Conservation (phyloP, 768 basidiomycete species). For the Lactifluus hygrophoroides region DNA sequence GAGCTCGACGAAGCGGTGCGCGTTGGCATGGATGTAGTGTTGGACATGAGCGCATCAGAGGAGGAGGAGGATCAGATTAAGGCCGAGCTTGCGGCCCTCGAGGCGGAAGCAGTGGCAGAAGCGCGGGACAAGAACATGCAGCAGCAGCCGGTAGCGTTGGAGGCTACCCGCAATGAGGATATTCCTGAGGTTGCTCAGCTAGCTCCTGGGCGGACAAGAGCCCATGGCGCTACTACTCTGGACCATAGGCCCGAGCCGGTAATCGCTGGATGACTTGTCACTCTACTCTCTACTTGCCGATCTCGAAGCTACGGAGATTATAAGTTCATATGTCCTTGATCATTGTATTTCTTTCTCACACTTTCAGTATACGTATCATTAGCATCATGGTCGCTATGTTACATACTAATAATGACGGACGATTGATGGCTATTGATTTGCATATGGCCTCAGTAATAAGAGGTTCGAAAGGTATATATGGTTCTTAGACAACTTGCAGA, state of each 20-base stretch:
- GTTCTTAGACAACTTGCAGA: too few relatives aligned
- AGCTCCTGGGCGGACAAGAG: not conserved
- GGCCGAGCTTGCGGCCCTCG: constrained; percentile 54
- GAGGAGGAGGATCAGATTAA: constrained; percentile 51
- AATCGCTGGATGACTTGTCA: not conserved
- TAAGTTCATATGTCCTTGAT: not conserved
- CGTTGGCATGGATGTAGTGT: constrained; percentile 47
- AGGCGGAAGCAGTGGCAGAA: constrained; percentile 34
- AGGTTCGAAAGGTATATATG: too few relatives aligned
- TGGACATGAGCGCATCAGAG: constrained; percentile 35
- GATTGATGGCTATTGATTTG: too few relatives aligned
- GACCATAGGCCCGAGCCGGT: not conserved
- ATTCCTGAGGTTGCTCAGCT: not conserved
- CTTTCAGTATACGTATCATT: not conserved
- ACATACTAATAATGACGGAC: not conserved
- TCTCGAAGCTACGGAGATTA: not conserved
- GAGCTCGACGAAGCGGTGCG: constrained; percentile 77
- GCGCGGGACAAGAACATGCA: constrained; percentile 5
- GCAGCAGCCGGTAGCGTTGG: not conserved
- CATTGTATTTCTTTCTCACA: not conserved
- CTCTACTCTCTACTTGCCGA: not conserved
- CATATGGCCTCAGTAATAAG: too few relatives aligned
- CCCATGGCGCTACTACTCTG: not conserved
- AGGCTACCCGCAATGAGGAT: not conserved
- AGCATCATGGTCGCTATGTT: not conserved